These are phyloP conservation scores for Persicaria maculosa DNA, from an alignment of 148 eudicot species.

Conservation along the genomic window DNA sequence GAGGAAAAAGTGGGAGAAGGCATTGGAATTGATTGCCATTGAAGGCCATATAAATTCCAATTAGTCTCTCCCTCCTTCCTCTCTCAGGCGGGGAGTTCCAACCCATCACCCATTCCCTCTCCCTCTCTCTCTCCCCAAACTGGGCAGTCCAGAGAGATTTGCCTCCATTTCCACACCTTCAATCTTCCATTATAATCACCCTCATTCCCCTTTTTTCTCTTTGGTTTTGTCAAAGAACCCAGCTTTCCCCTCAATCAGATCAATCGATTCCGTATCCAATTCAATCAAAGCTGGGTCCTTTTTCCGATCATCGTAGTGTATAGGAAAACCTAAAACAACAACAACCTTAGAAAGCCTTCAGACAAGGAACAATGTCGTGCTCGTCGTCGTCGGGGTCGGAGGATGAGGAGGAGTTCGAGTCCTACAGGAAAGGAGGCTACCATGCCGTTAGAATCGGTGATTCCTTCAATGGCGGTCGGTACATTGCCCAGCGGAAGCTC, in stretches of 20 bases:
- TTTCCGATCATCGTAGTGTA: background rate
- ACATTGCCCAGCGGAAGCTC: constrained; percentile 77
- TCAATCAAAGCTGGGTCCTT: constrained; percentile 2
- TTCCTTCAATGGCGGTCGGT: constrained; percentile 66
- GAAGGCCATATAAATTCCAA: background rate
- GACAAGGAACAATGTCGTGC: constrained; percentile 38
- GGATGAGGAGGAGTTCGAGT: constrained; percentile 72
- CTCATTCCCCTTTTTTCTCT: background rate
- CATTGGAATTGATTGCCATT: background rate
- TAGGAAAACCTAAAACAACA: constrained; percentile 1
- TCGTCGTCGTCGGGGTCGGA: constrained; percentile 87
- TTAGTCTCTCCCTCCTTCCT: background rate
- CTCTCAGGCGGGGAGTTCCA: background rate
- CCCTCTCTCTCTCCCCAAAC: constrained; percentile 8
- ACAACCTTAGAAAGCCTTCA: background rate
- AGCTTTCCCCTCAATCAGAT: background rate
- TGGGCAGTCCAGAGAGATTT: constrained; percentile 1
- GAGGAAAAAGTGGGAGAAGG: constrained; percentile 6
- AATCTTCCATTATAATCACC: constrained; percentile 5
- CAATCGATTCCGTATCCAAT: background rate
- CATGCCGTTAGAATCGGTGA: constrained; percentile 84
- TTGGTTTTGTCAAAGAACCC: constrained; percentile 13
- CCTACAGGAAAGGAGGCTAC: constrained; percentile 80
- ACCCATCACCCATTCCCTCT: background rate
- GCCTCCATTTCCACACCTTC: background rate